Conservation (phyloP, 768 basidiomycete genomes). For the Brasilioporus rufonigricans region DNA sequence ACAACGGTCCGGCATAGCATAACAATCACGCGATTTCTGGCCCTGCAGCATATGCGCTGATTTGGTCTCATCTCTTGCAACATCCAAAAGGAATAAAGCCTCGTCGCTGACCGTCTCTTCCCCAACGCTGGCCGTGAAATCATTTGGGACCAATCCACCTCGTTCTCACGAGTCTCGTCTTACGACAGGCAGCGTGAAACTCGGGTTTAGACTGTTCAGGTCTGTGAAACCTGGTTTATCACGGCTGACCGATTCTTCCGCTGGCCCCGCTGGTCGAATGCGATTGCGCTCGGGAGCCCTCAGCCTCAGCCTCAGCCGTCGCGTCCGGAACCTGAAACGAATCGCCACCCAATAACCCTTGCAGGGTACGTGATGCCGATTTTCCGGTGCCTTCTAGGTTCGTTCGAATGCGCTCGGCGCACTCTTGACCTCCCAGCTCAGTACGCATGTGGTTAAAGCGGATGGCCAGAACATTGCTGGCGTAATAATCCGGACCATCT, state of each 20-base stretch:
- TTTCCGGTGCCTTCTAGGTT: background rate
- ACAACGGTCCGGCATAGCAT: too few relatives aligned
- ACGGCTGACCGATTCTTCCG: too few relatives aligned
- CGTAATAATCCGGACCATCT: background rate
- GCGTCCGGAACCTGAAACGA: background rate
- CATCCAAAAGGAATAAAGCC: too few relatives aligned
- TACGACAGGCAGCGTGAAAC: slow-evolving; percentile 3
- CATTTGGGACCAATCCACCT: background rate
- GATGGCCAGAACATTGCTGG: background rate
- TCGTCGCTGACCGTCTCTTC: too few relatives aligned
- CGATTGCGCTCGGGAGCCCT: background rate
- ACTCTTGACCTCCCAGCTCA: background rate
- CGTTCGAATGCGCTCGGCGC: background rate
- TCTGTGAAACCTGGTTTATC: too few relatives aligned
- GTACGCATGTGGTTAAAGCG: background rate
- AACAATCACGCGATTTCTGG: too few relatives aligned
- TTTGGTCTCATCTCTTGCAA: too few relatives aligned
- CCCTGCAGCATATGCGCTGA: too few relatives aligned
- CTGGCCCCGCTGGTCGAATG: background rate
- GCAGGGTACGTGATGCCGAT: background rate
- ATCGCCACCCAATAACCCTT: background rate
- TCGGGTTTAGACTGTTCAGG: background rate
- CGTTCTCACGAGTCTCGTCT: background rate
- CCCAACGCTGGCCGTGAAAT: too few relatives aligned
- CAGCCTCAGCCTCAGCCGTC: background rate